Evolutionary conservation across 345 rosid genomes (phyloP), one percentile per base, ranked within the genome.

Genomic region (Angophora floribunda): DNA sequence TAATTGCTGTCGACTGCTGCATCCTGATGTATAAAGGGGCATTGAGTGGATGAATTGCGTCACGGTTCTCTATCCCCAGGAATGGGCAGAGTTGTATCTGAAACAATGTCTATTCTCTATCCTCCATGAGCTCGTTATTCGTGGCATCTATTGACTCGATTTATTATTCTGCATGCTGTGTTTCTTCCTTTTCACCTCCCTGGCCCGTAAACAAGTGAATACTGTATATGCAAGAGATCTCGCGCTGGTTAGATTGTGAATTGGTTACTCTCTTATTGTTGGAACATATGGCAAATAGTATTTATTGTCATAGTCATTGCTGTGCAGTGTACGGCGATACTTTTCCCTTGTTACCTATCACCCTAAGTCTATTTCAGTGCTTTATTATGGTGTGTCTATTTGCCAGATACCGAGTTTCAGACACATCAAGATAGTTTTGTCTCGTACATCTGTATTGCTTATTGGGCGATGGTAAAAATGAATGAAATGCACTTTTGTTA

Each of bases 151-250:
- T 30, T 26, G 44, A 50, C 52, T 26, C 28, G 45, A 14, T 45
- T 49, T 87, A 4, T 24, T 75, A 36, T 75, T 75, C 70, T 65
- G 63, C 28, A 51, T 30, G 24, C 88, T 63, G 36, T 36, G 26
- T 17, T 75, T 75, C 49, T 86, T 86, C 50, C 16, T 50, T 52
- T 85, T 86, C 50, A 30, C 51, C 19, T 86, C 45, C 49, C 63
- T 36, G 57, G 63, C 44, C 53, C n/a, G 59, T 63, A 85, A 87
- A 80, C 61, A 45, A 87, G 61, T 49, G 44, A 28, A 47, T 36
- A 22, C 16, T 91, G 91, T 87, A 90, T 36, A 85, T 89, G 85
- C 53, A 30, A 75, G 89, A 90, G 88, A 87, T 88, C 16, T 88
- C 7, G 22, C 78, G 45, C 67, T 59, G 79, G 75, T 75, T 75